Percentiles rank a stretch among this genome's conserved stretches.
These are phyloP conservation scores for Brasenia schreberi DNA, from an alignment of 164 flowering plant genomes.

Conservation along the genomic window DNA sequence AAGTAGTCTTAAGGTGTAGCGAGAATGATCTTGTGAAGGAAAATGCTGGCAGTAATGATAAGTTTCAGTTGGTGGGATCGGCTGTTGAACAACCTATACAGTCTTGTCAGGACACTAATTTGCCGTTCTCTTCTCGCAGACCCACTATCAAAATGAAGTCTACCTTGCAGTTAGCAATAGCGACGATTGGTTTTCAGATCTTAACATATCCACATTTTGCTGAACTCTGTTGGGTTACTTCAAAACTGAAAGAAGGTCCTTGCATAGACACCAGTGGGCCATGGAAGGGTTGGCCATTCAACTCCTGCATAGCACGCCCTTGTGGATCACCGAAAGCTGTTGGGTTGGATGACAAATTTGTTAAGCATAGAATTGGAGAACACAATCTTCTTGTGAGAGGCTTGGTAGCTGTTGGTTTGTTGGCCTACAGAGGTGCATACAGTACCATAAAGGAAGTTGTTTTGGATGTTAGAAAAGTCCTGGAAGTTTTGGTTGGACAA, in stretches of 20 bases:
- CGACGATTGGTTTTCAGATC: conserved; percentile 84
- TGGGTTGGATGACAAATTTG: conserved; percentile 20
- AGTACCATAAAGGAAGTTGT: conserved; percentile 59
- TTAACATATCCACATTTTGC: conserved; percentile 90
- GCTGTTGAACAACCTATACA: neutral
- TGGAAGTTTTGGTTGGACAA: conserved; percentile 58
- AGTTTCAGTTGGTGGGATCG: neutral
- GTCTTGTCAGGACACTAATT: conserved; percentile 16
- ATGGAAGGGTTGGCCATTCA: conserved; percentile 98
- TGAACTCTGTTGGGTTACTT: conserved; percentile 95
- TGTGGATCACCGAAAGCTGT: conserved; percentile 24
- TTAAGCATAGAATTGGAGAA: conserved; percentile 33
- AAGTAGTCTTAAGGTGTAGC: neutral
- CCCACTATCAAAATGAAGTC: conserved; percentile 47
- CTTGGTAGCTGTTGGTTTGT: conserved; percentile 79
- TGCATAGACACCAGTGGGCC: conserved; percentile 55
- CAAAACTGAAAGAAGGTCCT: conserved; percentile 92
- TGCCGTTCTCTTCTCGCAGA: conserved; percentile 16
- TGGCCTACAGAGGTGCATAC: conserved; percentile 74
- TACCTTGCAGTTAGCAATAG: conserved; percentile 44
- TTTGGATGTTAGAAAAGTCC: conserved; percentile 61
- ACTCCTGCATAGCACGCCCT: conserved; percentile 76
- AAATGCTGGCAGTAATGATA: neutral
- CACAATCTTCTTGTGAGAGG: conserved; percentile 60
- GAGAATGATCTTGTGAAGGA: neutral